Evolutionary conservation across 208 protist genomes (phyloP).

Genomic region (Leishmania lainsoni): DNA sequence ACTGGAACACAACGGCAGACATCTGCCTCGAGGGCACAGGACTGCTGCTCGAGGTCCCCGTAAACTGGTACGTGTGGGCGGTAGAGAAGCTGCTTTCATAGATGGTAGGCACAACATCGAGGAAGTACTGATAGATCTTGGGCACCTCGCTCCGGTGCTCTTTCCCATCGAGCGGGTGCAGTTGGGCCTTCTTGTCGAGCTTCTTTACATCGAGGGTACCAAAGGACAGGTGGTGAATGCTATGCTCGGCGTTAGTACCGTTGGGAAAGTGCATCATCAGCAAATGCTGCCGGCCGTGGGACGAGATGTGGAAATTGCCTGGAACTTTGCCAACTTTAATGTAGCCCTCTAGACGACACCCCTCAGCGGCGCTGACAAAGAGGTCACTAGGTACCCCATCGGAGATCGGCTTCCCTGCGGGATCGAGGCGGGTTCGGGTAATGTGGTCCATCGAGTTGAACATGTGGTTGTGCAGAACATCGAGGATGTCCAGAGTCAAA

Average conservation of each 20-base stretch:
- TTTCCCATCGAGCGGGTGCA: constrained; percentile 39
- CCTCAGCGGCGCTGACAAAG: constrained; percentile 34
- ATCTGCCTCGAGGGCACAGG: constrained; percentile 15
- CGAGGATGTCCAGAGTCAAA: constrained; percentile 46
- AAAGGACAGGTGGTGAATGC: constrained; percentile 44
- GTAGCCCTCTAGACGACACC: constrained; percentile 41
- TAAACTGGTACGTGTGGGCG: constrained; percentile 49
- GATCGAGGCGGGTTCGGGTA: constrained; percentile 30
- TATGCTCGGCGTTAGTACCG: constrained; percentile 45
- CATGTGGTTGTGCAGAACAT: constrained; percentile 49
- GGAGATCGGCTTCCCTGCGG: constrained; percentile 18
- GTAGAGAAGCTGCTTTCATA: constrained; percentile 39
- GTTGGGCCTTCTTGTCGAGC: constrained; percentile 14
- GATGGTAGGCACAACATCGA: constrained; percentile 57
- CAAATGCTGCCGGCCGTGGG: constrained; percentile 29
- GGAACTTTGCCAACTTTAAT: constrained; percentile 55
- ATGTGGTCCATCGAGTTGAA: constrained; percentile 44
- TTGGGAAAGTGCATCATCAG: constrained; percentile 17
- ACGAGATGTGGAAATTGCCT: constrained; percentile 60
- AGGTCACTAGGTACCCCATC: constrained; percentile 9
- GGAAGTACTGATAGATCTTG: constrained; percentile 43
- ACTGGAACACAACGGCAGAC: constrained; percentile 86
- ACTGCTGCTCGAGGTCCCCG: constrained; percentile 21
- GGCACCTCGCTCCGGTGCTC: constrained; percentile 9
- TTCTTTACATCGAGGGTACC: constrained; percentile 35